Evolutionary conservation across 768 basidiomycete species (phyloP).

Genomic region (Kwoniella newhampshirensis): DNA sequence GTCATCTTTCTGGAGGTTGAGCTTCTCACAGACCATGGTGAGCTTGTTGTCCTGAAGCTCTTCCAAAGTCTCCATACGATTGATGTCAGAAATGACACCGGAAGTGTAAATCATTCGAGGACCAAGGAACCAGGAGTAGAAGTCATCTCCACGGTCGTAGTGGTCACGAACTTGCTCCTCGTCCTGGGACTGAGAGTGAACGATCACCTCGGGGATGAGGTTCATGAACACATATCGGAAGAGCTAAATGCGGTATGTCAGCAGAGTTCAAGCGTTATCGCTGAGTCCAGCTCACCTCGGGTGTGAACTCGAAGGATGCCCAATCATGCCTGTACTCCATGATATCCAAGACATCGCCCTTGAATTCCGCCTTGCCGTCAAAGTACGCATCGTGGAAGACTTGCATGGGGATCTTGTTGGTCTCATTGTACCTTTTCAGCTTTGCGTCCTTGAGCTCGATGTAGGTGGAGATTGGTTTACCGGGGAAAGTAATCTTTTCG

Average conservation of each 20-base stretch:
- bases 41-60: conserved; percentile 98
- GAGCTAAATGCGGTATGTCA: conserved; percentile 54
- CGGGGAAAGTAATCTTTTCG: conserved; percentile 79
- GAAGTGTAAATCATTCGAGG: conserved; percentile 81
- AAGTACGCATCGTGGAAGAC: conserved; percentile 97
- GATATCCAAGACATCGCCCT: conserved; percentile 93
- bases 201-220: conserved; percentile 88
- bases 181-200: conserved; percentile 87
- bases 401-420: conserved; percentile 94
- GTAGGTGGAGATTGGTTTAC: conserved; percentile 82
- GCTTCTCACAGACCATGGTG: conserved; percentile 88
- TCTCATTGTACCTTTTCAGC: conserved; percentile 69
- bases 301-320: conserved; percentile 86
- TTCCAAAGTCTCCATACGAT: conserved; percentile 77
- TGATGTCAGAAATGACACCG: conserved; percentile 74
- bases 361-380: conserved; percentile 92
- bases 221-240: conserved; percentile 89
- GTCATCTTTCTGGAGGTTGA: conserved; percentile 82
- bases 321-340: conserved; percentile 95
- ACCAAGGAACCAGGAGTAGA: conserved; percentile 73
- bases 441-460: conserved; percentile 83
- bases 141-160: conserved; percentile 97
- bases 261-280: conserved; percentile 1
- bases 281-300: conserved; percentile 56
- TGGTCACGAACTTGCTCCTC: conserved; percentile 93